Base-by-base conservation (phyloP, 768 basidiomycete species). In the Xerocomellus amylosporus region DNA sequence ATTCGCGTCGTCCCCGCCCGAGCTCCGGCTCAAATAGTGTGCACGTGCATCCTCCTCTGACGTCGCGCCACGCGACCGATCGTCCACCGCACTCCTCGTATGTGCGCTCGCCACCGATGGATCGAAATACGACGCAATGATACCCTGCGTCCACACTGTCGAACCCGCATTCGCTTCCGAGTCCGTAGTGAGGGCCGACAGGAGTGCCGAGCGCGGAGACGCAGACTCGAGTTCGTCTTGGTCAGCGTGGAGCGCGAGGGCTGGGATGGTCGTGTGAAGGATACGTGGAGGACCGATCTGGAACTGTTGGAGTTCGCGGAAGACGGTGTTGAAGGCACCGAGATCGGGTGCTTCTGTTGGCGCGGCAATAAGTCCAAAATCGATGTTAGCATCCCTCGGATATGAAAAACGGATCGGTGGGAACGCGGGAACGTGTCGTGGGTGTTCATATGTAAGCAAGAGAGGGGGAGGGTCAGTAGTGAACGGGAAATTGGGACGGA, bases 321-420 rank as follows among this genome's bases (percentile, higher is more conserved):
- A 79, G 22, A 90, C 85, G 34, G 81, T 76, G 14, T 75, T 80
- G 68, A 90, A 89, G 9, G 85, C 85, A 8, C 88, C 88, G 8
- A 90, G 77, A 69, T 88, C 86, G 40, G 87, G 87, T 54, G 80
- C 78, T 66, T 88, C 80, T 82, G 69, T 47, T 30, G 26, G 24
- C 3, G 33, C 39, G 46, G 46, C 20, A 31, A 56, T 34, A 42
- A 38, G 49, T 45, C 22, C 44, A 34, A 15, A 33, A 39, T 44
- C 31, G 54, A 38, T 55, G 22, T 14, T 14, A 12, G 39, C 43
- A 46, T 28, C 22, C 46, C 39, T 38, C 54, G 54, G 55, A 60
- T 45, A 61, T 64, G 49, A 55, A 57, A 24, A 17, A 20, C 19
- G 22, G 34, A 55, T 62, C 53, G 38, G 36, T 14, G 17, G 13